Conservation (phyloP, 495 filamentous ascomycete species). For the Hypoxylon cercidicola region DNA sequence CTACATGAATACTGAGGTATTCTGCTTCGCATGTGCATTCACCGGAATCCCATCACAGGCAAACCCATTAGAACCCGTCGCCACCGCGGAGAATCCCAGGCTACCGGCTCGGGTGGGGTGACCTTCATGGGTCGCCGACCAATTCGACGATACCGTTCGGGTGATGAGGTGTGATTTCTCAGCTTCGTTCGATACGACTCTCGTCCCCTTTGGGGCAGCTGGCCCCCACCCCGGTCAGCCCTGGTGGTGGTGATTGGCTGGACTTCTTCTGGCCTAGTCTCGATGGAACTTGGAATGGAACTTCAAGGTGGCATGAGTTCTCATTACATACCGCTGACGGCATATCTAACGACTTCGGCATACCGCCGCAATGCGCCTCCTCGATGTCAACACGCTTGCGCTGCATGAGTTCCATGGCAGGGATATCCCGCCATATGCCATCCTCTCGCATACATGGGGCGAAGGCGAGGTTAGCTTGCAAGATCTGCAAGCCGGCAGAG, state of each 20-base stretch:
- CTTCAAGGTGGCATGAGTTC: slow-evolving; percentile 1
- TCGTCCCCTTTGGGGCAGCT: background rate
- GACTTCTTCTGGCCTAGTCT: background rate
- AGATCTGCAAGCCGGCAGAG: slow-evolving; percentile 34
- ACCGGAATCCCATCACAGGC: background rate
- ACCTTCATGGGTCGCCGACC: background rate
- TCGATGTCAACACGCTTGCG: slow-evolving; percentile 34
- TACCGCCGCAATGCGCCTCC: slow-evolving; percentile 28
- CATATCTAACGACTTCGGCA: background rate
- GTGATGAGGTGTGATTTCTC: background rate
- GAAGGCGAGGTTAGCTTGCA: slow-evolving; percentile 48
- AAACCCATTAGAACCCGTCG: background rate
- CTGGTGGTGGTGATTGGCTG: background rate
- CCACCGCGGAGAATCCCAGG: background rate
- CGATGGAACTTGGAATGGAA: slow-evolving; percentile 2
- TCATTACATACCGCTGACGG: background rate
- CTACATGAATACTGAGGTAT: no score
- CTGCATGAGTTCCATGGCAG: slow-evolving; percentile 35
- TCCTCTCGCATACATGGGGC: slow-evolving; percentile 52
- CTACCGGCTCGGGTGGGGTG: background rate
- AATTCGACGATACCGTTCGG: background rate
- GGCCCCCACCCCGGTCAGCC: background rate
- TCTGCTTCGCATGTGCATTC: background rate
- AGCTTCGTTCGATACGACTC: no score
- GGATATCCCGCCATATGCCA: slow-evolving; percentile 45